Conservation (phyloP, 164 flowering plant species). For the Kingdonia uniflora region DNA sequence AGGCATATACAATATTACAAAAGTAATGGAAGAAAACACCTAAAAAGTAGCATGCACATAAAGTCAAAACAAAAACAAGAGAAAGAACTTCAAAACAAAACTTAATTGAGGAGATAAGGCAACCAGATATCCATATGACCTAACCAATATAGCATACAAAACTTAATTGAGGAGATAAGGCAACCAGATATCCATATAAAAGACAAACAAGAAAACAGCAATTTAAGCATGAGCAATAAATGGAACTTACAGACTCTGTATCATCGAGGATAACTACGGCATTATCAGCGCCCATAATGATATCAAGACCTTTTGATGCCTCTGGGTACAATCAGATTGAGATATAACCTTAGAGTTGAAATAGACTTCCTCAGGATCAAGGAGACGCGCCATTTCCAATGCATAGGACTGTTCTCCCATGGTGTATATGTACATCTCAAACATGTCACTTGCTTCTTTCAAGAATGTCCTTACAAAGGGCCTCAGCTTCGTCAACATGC, state of each 20-base stretch:
- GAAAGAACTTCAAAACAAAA: no score
- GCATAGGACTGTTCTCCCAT: background rate
- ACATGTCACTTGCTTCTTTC: slow-evolving; percentile 2
- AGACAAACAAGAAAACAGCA: background rate
- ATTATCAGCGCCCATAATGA: background rate
- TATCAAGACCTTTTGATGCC: background rate
- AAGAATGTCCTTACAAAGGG: background rate
- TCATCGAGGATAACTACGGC: slow-evolving; percentile 2
- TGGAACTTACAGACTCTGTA: background rate
- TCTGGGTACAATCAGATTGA: background rate
- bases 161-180: background rate
- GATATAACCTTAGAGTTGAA: background rate
- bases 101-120: no score
- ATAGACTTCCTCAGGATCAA: background rate
- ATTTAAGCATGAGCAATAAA: background rate
- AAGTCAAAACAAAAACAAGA: background rate
- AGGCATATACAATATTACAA: no score
- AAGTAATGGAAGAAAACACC: no score
- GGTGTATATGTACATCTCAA: slow-evolving; percentile 1
- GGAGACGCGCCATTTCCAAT: background rate
- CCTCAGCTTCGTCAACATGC: background rate
- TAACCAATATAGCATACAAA: background rate
- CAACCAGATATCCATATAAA: no score
- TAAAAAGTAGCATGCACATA: no score
- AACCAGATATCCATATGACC: no score